Evolutionary conservation across 306 rosid genomes (phyloP), one percentile per base, ranked within the genome.

Genomic region (Pueraria montana): DNA sequence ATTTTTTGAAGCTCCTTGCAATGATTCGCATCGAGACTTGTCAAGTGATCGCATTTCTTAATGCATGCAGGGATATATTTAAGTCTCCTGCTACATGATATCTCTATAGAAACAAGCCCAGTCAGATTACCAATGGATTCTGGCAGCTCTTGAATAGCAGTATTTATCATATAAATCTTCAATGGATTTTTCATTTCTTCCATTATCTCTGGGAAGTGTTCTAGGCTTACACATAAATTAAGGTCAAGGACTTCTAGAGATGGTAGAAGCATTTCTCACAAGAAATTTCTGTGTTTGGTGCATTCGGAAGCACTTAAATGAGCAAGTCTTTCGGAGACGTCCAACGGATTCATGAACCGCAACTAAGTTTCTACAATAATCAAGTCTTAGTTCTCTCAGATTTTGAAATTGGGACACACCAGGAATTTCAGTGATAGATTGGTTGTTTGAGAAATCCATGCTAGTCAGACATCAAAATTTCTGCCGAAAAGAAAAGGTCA

Each of bases 161-260:
- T 62, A 12, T n/a, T 8, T 5, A 1, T 6, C 63, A 78, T 61
- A 45, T 8, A 8, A 16, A 77, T 50, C 36, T 26, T 46, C 27
- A 72, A 73, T 61, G 81, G 13, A n/a, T n/a, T n/a, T n/a, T 63
- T 17, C 85, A 85, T 85, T 20, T 68, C 4, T 9, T 69, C 2
- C 16, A 1, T 4, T 4, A 80, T 40, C 1, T 69, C 53, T 5
- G 88, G 85, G 11, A 85, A 75, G 64, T 49, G 21, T 20, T 16
- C 26, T 8, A 80, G 63, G 2, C 52, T 42, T 11, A 0, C 0
- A 43, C 80, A 80, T 8, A 4, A 2, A 6, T 13, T 14, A 12
- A 85, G 61, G 4, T 38, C 14, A 49, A 85, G 24, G 1, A 1
- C 0, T 77, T 30, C 36, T 2, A 85, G 74, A 42, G 80, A 80